A percentile compares a stretch with the other conserved stretches of the same genome.
Conservation (phyloP, 768 basidiomycete species). For the Lentinula lateritia region DNA sequence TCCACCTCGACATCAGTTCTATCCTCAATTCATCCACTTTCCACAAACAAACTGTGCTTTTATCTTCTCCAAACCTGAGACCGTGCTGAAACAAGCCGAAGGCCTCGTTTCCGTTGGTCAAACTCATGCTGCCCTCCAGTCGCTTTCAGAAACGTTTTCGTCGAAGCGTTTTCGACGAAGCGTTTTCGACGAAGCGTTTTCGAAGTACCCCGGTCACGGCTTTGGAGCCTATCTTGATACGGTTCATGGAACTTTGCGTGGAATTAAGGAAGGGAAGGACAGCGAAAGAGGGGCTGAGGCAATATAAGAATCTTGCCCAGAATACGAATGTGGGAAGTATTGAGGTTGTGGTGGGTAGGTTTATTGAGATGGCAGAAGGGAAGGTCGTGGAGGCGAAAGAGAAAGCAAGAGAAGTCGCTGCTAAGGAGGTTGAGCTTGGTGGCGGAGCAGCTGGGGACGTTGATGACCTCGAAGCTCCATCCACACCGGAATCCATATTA, state of each 20-base stretch:
- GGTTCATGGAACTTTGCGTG: constrained; percentile 95
- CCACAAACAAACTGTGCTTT: no score
- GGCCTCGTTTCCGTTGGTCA: constrained; percentile 91
- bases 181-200: no score
- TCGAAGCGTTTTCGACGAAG: no score
- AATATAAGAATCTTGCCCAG: constrained; percentile 97
- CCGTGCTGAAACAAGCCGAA: constrained; percentile 88
- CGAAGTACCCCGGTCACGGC: constrained; percentile 82
- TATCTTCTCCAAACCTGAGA: constrained; percentile 89
- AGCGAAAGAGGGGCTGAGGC: constrained; percentile 93
- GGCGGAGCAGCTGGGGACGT: constrained; percentile 50
- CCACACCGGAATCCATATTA: constrained; percentile 90
- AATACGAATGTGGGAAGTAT: constrained; percentile 88
- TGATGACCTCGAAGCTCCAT: constrained; percentile 93
- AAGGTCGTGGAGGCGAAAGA: constrained; percentile 86
- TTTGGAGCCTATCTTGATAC: constrained; percentile 92
- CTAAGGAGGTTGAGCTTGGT: constrained; percentile 26
- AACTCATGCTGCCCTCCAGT: constrained; percentile 84
- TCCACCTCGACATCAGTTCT: no score
- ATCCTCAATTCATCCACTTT: no score
- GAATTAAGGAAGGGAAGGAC: constrained; percentile 90
- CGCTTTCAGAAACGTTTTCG: constrained; percentile 86
- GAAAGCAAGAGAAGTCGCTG: constrained; percentile 82
- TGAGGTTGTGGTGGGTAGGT: constrained; percentile 84
- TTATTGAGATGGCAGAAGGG: constrained; percentile 74